Evolutionary conservation across 768 basidiomycete genomes (phyloP), one percentile per base, ranked within the genome.

Genomic region (Porpolomopsis calyptriformis): DNA sequence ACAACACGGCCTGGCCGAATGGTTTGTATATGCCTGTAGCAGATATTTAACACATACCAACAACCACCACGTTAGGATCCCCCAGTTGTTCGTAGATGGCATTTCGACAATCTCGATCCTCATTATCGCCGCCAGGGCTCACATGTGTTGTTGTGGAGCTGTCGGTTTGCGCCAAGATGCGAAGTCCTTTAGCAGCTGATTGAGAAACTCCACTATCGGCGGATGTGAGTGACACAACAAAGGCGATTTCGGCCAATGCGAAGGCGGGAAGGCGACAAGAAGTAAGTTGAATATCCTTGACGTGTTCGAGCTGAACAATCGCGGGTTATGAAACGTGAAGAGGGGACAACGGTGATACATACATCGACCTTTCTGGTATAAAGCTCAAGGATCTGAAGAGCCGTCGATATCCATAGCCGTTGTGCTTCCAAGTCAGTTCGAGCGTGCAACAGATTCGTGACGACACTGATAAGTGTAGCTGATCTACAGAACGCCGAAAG

Each of bases 31-130:
- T 16, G 12, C 2, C 14, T 47, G 23, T 20, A 2, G 42, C 7
- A 4, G n/a, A 33, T 43, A 40, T 36, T 41, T 7, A n/a, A 47
- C 19, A 68, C 78, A 45, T 48, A 85, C 85, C 85, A 40, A 86
- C 73, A 23, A 85, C 66, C 37, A 79, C 63, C 2, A 82, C 70
- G 43, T 76, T 76, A 1, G 83, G 82, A 55, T 89, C 87, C 10
- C 86, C 87, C 11, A 90, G 63, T 52, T 83, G 79, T 47, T 87
- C 85, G 49, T 85, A 88, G 33, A 85, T 74, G 0, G 78, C 77
- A 58, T 82, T 77, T 19, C 85, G 74, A 49, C 79, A 81, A 11
- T 78, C 76, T 19, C 73, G 66, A 52, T 82, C 78, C 37, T 82
- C 81, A 38, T 82, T 77, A 6, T 65, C 73, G 16, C 77, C 56